Base-by-base conservation (phyloP, 2,329 filamentous ascomycete genomes). In the Chaetomium sp. region DNA sequence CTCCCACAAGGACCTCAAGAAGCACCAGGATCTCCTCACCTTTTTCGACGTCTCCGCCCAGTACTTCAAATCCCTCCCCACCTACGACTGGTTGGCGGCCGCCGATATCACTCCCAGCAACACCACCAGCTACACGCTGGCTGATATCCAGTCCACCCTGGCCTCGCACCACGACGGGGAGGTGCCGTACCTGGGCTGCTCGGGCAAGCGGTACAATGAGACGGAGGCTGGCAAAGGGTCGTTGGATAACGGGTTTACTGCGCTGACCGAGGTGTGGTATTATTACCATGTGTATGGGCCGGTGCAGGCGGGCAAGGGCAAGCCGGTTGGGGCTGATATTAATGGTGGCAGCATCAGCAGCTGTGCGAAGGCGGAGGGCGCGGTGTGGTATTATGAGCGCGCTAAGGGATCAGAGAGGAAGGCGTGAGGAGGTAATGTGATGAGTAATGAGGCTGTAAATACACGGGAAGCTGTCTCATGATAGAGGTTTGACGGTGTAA, bases 221-320 rank as follows among this genome's bases (percentile, higher is more conserved):
- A 49, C 84, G 11, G 74, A 67, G 19, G 79, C 77, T 6, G 84
- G 84, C 1, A 74, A 69, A 57, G 77, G 78, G 19, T 77, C 75
- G 2, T 63, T 65, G 2, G 84, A 87, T 62, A 77, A 72, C 54
- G 83, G 84, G 1, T 71, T 71, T 59, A 86, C 82, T 1, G 72
- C 77, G 36, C 61, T 87, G 48, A 77, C 67, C 56, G 84, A 88
- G 74, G 74, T 84, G 10, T 87, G 83, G 82, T 87, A 87, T 65
- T 86, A 85, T 64, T 76, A 79, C 67, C 78, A 86, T 67, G 79
- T 80, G 52, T 76, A 74, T 54, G 84, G 84, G 3, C 68, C 74
- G 12, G 77, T 81, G 6, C 84, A 86, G 70, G 70, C 53, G 73
- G 71, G 47, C 2, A 67, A 77, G 42, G 74, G 71, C 8, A 64